Evolutionary conservation across 208 protist genomes (phyloP), one percentile per base, ranked within the genome.

Genomic region (Leishmania aethiopica): DNA sequence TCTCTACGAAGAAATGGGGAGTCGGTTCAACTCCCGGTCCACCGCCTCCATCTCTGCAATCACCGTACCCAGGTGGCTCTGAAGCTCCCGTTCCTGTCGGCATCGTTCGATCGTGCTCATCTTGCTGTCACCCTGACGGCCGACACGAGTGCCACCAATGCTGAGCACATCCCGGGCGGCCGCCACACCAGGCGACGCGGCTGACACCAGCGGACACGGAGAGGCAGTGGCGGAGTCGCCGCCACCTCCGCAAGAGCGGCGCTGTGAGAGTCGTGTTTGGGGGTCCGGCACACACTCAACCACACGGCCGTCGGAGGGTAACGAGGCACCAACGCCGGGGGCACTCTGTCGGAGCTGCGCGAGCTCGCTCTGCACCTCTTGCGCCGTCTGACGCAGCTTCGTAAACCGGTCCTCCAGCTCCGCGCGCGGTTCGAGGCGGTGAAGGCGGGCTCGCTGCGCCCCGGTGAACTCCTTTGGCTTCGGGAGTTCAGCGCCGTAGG

Each of bases 1-100:
- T 45, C 49, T 7, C 49, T 86, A 83, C 37, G 83, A 62, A 11
- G 47, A 78, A 3, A 80, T 59, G 28, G 45, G 15, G 8, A 86
- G 78, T 19, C 79, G 53, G 10, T 64, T 84, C 45, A 94, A 60
- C 75, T 95, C 87, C 32, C 74, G 78, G 83, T 97, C 92, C n/a
- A 97, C 81, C 53, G 78, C 88, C 69, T 88, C 89, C 92, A 97
- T 97, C 79, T 96, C 92, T 1, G 53, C 40, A 69, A 95, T 87
- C 55, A 90, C 80, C 42, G 88, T 83, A 47, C 49, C 78, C 40
- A 97, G 90, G 62, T 82, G 81, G 19, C 82, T 53, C 45, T 86
- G 87, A 22, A 97, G 82, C 75, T 90, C 87, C 70, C 82, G 78
- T 81, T 95, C 91, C 13, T 89, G 79, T 32, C 86, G 71, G 53